These are phyloP conservation scores for Dimocarpus longan DNA, from an alignment of 345 rosid genomes.

Conservation along the genomic window DNA sequence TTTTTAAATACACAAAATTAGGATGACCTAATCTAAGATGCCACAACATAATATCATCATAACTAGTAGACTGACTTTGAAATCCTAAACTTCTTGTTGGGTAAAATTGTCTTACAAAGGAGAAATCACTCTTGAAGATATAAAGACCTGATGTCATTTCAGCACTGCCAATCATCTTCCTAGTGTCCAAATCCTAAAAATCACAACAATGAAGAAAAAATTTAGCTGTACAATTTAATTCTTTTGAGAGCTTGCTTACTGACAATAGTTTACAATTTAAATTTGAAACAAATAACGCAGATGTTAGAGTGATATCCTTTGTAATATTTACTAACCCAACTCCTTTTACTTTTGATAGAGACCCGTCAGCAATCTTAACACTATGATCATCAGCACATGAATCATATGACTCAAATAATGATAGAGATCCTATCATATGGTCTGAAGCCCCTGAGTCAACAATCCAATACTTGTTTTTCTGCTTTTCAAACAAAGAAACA, in stretches of 20 bases:
- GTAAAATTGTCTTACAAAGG: not conserved
- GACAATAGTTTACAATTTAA: not conserved
- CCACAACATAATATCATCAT: not conserved
- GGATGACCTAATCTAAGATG: no score
- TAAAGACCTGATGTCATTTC: not conserved
- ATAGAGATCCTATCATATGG: not conserved
- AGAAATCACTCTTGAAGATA: not conserved
- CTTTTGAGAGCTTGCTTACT: not conserved
- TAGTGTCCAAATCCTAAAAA: not conserved
- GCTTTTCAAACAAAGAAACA: not conserved
- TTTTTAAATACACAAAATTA: no score
- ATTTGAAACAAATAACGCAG: no score
- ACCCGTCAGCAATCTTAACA: no score
- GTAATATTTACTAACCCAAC: no score
- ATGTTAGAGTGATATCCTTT: no score
- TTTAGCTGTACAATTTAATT: not conserved
- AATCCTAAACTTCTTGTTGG: no score
- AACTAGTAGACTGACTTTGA: not conserved
- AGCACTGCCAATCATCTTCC: conserved; percentile 4
- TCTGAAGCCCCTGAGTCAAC: not conserved
- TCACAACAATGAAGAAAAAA: not conserved
- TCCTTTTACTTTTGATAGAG: no score
- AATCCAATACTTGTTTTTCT: not conserved
- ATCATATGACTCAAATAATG: not conserved
- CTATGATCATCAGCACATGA: not conserved